Evolutionary conservation across 495 filamentous ascomycete genomes (phyloP).

Genomic region (Aspergillus ellipticus): DNA sequence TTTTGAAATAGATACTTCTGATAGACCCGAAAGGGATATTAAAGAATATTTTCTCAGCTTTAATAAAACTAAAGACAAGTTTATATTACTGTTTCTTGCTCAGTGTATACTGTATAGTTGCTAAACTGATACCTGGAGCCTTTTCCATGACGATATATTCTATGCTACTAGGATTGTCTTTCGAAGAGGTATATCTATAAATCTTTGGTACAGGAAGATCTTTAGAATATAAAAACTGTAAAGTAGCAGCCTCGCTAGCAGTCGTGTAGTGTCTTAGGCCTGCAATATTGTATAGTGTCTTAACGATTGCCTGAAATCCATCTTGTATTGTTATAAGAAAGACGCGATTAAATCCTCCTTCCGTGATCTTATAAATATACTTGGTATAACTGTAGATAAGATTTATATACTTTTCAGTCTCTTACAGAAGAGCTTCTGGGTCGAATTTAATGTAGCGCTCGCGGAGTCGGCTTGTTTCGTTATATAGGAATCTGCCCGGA

Average conservation of each 20-base stretch:
- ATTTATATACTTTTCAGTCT: slow-evolving; percentile 10
- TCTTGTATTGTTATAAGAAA: slow-evolving; percentile 26
- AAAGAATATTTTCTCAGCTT: slow-evolving; percentile 26
- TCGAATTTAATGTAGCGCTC: slow-evolving; percentile 23
- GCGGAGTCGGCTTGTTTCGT: slow-evolving; percentile 14
- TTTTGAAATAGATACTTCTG: slow-evolving; percentile 30
- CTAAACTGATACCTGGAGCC: slow-evolving; percentile 6
- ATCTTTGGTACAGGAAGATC: slow-evolving; percentile 21
- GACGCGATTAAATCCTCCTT: slow-evolving; percentile 30
- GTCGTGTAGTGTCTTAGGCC: slow-evolving; percentile 22
- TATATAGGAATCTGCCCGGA: slow-evolving; percentile 18
- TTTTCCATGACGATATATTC: slow-evolving; percentile 23
- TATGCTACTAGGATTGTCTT: slow-evolving; percentile 10
- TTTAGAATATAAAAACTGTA: slow-evolving; percentile 23
- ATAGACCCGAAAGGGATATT: slow-evolving; percentile 21
- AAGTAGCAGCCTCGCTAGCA: slow-evolving; percentile 36
- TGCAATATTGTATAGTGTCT: slow-evolving; percentile 22
- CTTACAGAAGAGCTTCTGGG: slow-evolving; percentile 15
- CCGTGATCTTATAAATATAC: slow-evolving; percentile 17
- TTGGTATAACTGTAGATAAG: slow-evolving; percentile 14
- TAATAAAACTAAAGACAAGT: slow-evolving; percentile 18
- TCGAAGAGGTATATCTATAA: slow-evolving; percentile 13
- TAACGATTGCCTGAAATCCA: slow-evolving; percentile 21
- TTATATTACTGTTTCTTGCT: slow-evolving; percentile 7
- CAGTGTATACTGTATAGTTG: slow-evolving; percentile 18